Evolutionary conservation across 2,329 filamentous ascomycete genomes (phyloP).

Genomic region (Trichophyton simii): DNA sequence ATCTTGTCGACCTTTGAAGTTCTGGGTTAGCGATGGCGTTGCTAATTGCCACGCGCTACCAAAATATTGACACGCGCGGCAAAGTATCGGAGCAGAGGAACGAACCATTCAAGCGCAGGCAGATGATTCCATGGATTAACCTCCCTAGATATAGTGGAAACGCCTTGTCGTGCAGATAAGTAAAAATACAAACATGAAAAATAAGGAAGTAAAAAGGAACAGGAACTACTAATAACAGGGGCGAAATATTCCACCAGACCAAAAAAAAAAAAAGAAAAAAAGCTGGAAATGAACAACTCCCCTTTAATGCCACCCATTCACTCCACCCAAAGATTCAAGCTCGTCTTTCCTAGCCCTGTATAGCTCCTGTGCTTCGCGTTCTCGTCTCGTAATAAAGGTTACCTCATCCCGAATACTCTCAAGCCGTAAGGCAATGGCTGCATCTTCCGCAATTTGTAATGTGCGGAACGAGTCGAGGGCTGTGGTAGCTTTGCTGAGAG

Average conservation of each 20-base stretch:
- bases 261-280: too few species aligned
- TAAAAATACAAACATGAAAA: background rate
- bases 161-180: background rate
- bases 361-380: constrained; percentile 80
- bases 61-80: constrained; percentile 10
- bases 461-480: constrained; percentile 64
- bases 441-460: constrained; percentile 66
- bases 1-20: background rate
- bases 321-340: constrained; percentile 46
- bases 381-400: constrained; percentile 61
- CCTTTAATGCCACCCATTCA: constrained; percentile 22
- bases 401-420: constrained; percentile 73
- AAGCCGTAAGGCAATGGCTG: constrained; percentile 58
- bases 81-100: background rate
- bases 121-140: background rate
- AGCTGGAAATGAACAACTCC: background rate
- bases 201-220: background rate
- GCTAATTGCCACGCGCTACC: background rate
- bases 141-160: background rate
- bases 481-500: constrained; percentile 58
- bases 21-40: background rate
- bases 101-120: background rate
- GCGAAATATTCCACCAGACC: background rate
- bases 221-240: background rate
- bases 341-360: constrained; percentile 70